Base-by-base conservation (phyloP, 257 asterid genomes). In the Solanum neorickii region DNA sequence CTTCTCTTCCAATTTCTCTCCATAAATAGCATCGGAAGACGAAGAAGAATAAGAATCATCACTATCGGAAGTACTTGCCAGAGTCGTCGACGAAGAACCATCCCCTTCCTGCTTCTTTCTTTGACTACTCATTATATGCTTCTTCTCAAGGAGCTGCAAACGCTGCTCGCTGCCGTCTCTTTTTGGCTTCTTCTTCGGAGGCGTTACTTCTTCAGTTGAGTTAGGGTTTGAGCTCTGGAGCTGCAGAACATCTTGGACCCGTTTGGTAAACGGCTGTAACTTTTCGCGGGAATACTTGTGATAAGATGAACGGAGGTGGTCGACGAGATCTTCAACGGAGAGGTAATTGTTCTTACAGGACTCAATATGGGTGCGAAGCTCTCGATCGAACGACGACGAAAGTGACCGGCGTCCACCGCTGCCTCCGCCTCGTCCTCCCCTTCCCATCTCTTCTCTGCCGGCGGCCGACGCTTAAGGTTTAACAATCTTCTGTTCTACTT, bases 291-390 rank as follows among this genome's bases (percentile, higher is more conserved):
- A 69, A n/a, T 95, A 94, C 16, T 87, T 88, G 9, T 92, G 89
- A 89, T 90, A 91, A 33, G 91, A 82, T 41, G 94, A 83, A 46
- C 98, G 95, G 88, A 96, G 95, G 87, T 91, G 92, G 78, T 89
- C 92, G 65, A 95, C 98, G 75, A 96, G 87, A 83, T 96, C 91
- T 27, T 96, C 98, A 14, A 88, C 90, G 72, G 92, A 82, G 20
- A 89, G 86, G 46, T 84, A 76, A 13, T 86, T 87, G 62, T 87
- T 84, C 23, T 85, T 86, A 87, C 92, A 91, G 37, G 80, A 70
- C 37, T 91, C 91, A 18, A 95, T 93, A 88, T 88, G 92, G 31
- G 89, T 90, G 62, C 90, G 89, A 42, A 96, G 97, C 88, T 46
- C 84, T 29, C 41, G 11, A 5, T 76, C 60, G 82, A 74, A 39